Conservation (phyloP, 306 rosid species). For the Rosa persica region DNA sequence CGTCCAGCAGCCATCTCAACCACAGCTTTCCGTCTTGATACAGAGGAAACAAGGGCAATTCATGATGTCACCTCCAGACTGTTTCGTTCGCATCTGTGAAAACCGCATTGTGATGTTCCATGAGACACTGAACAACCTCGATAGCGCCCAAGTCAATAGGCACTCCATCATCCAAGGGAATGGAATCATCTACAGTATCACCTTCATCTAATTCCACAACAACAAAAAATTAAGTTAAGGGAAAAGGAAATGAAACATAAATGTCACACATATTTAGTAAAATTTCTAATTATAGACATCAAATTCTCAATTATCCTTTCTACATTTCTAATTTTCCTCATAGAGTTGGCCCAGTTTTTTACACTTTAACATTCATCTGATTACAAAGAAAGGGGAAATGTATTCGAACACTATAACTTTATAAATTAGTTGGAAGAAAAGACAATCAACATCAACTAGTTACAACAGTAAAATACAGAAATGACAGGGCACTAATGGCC, state of each 20-base stretch:
- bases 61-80: constrained; percentile 65
- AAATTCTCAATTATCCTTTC: neutral
- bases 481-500: neutral
- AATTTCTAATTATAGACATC: neutral
- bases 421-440: neutral
- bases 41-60: neutral
- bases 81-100: constrained; percentile 97
- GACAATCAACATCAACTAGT: neutral
- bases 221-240: neutral
- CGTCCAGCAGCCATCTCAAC: neutral
- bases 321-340: neutral
- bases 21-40: neutral
- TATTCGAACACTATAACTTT: neutral
- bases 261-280: neutral
- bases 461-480: neutral
- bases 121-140: constrained; percentile 92
- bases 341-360: neutral
- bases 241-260: neutral
- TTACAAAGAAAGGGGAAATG: neutral
- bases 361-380: neutral
- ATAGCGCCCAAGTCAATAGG: constrained; percentile 80
- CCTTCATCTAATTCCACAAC: constrained; percentile 56
- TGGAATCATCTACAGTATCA: constrained; percentile 60
- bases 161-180: constrained; percentile 89
- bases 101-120: constrained; percentile 88